Conservation (phyloP, 768 basidiomycete genomes). For the Trametes cingulata region DNA sequence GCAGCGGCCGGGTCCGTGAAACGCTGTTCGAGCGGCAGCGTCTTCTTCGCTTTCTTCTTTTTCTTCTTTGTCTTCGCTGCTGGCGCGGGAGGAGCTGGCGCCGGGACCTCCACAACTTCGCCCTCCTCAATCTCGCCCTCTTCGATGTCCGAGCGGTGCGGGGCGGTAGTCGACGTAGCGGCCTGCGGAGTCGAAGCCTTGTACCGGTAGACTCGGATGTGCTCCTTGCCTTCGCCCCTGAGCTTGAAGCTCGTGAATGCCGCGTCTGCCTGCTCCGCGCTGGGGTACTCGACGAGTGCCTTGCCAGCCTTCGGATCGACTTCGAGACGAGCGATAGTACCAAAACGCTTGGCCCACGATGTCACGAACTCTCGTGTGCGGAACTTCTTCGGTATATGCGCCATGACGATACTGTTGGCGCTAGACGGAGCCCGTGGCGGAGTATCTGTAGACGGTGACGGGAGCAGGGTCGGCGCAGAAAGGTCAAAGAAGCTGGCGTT, state of each 20-base stretch:
- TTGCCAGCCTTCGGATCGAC: slow-evolving; percentile 25
- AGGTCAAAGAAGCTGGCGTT: slow-evolving; percentile 10
- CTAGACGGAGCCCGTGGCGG: slow-evolving; percentile 9
- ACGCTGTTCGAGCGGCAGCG: slow-evolving; percentile 8
- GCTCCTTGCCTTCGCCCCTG: slow-evolving; percentile 28
- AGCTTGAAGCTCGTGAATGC: slow-evolving; percentile 27
- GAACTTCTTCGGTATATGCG: slow-evolving; percentile 29
- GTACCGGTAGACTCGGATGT: slow-evolving; percentile 33
- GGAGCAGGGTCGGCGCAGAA: slow-evolving; percentile 6
- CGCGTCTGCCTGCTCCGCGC: slow-evolving; percentile 11
- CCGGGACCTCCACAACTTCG: slow-evolving; percentile 10
- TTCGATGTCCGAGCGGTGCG: slow-evolving; percentile 22
- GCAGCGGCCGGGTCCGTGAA: neutral
- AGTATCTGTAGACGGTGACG: neutral
- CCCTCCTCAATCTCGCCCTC: slow-evolving; percentile 33
- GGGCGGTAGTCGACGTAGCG: neutral
- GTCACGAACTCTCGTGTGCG: slow-evolving; percentile 26
- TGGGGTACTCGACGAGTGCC: slow-evolving; percentile 29
- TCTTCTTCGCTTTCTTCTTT: slow-evolving; percentile 22
- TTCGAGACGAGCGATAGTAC: slow-evolving; percentile 16
- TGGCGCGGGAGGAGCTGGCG: neutral
- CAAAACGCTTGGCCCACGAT: slow-evolving; percentile 25
- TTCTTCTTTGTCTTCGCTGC: slow-evolving; percentile 8
- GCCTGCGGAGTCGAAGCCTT: slow-evolving; percentile 7
- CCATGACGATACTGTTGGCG: slow-evolving; percentile 28